These are phyloP conservation scores for Cladosporium sp. DNA, from an alignment of 2,329 filamentous ascomycete species.

Conservation along the genomic window DNA sequence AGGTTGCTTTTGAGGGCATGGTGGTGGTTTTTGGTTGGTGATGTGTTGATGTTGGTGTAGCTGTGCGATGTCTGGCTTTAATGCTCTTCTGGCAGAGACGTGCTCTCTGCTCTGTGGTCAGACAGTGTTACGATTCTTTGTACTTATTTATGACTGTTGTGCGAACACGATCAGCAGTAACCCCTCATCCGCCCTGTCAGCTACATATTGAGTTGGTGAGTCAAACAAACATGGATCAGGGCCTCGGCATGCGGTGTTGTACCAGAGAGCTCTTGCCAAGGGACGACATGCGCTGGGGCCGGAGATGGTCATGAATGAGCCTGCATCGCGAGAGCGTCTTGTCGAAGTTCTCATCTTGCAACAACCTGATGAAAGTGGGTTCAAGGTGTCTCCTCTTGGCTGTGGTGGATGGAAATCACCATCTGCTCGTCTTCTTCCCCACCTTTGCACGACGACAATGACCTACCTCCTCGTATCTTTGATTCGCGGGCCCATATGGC, in stretches of 20 bases:
- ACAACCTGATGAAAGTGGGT: background rate
- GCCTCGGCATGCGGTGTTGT: background rate
- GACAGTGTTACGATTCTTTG: background rate
- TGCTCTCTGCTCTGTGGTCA: background rate
- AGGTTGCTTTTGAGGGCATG: constrained; percentile 20
- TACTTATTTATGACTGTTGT: background rate
- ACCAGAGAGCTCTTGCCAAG: background rate
- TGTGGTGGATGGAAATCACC: background rate
- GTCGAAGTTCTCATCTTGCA: background rate
- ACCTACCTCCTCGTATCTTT: too few species aligned
- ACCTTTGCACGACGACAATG: background rate
- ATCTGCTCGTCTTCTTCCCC: background rate
- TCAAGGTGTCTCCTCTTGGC: background rate
- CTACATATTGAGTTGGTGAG: constrained; percentile 9
- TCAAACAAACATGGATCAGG: background rate
- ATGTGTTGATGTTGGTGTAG: too few species aligned
- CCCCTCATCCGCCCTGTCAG: background rate
- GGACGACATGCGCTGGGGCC: background rate
- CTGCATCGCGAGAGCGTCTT: background rate
- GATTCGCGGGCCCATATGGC: background rate
- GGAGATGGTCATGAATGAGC: background rate
- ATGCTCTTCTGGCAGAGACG: background rate
- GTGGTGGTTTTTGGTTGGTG: background rate
- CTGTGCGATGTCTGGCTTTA: background rate
- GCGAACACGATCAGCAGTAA: background rate